phyloP scores from a whole-genome alignment of 768 basidiomycete genomes.

The Kondoa malvinella region DNA sequence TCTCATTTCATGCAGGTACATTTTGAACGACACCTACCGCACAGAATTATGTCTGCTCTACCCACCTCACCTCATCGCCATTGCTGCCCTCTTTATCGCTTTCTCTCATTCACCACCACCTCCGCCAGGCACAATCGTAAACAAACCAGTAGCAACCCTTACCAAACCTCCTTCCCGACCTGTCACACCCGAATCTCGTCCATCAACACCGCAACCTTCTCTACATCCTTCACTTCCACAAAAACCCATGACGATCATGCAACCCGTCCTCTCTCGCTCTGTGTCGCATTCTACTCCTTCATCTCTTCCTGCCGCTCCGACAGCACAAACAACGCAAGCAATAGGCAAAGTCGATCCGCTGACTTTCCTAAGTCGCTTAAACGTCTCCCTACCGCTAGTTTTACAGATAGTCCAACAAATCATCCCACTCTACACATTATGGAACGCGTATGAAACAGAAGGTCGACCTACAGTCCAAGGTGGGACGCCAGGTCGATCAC shows the following conservation, averaged over 20 bases:
- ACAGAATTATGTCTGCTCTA: constrained; percentile 85
- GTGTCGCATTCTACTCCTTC: background rate
- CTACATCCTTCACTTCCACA: constrained; percentile 17
- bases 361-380: constrained; percentile 65
- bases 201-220: constrained; percentile 1
- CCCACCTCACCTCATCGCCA: constrained; percentile 84
- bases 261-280: background rate
- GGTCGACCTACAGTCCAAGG: background rate
- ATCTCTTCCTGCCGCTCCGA: background rate
- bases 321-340: constrained; percentile 26
- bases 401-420: constrained; percentile 81
- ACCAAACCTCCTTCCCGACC: constrained; percentile 12
- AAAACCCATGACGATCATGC: constrained; percentile 4
- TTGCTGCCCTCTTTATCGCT: constrained; percentile 77
- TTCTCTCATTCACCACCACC: constrained; percentile 44
- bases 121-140: constrained; percentile 3
- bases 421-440: constrained; percentile 68
- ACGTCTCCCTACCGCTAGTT: constrained; percentile 59
- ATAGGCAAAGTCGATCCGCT: constrained; percentile 49
- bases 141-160: background rate
- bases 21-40: constrained; percentile 90
- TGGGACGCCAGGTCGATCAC: background rate
- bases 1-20: constrained; percentile 47
- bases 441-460: constrained; percentile 45
- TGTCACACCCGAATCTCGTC: constrained; percentile 29